phyloP scores from a whole-genome alignment of 352 stramenopile species.

The Hyaloperonospora arabidopsidis region DNA sequence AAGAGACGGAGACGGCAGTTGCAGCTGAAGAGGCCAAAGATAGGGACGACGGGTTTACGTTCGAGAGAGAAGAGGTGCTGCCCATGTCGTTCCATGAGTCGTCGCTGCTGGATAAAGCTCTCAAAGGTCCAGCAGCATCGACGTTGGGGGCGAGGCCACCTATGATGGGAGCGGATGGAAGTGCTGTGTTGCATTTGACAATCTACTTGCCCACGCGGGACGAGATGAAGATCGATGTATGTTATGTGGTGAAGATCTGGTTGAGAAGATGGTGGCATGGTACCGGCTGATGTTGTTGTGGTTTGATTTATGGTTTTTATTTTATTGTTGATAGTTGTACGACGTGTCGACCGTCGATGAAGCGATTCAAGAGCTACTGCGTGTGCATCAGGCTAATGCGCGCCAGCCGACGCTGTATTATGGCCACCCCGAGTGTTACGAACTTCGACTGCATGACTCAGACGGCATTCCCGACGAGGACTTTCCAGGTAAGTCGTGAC shows the following conservation, averaged over 20 bases:
- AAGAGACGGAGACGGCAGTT: background rate
- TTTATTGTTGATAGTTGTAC: constrained; percentile 48
- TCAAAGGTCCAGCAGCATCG: constrained; percentile 47
- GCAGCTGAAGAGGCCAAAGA: constrained; percentile 20
- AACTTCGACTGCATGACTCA: constrained; percentile 74
- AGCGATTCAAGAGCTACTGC: constrained; percentile 77
- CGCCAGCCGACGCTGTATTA: constrained; percentile 72
- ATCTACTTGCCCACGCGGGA: constrained; percentile 79
- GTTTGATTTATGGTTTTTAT: background rate
- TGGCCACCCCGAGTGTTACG: constrained; percentile 81
- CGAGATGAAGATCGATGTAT: constrained; percentile 85
- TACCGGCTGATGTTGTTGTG: constrained; percentile 1
- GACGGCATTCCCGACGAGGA: constrained; percentile 83
- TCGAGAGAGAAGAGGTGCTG: constrained; percentile 57
- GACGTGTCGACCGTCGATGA: constrained; percentile 83
- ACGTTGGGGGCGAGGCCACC: constrained; percentile 46
- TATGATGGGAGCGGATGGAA: constrained; percentile 50
- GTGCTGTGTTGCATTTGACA: constrained; percentile 68
- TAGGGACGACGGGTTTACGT: constrained; percentile 42
- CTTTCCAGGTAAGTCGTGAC: constrained; percentile 49
- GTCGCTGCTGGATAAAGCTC: constrained; percentile 67
- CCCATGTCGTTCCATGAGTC: constrained; percentile 61
- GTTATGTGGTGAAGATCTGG: constrained; percentile 25
- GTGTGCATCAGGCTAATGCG: constrained; percentile 56
- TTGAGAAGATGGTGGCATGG: background rate